Base-by-base conservation (phyloP, 805 yeast genomes). In the Brettanomyces bruxellensis region DNA sequence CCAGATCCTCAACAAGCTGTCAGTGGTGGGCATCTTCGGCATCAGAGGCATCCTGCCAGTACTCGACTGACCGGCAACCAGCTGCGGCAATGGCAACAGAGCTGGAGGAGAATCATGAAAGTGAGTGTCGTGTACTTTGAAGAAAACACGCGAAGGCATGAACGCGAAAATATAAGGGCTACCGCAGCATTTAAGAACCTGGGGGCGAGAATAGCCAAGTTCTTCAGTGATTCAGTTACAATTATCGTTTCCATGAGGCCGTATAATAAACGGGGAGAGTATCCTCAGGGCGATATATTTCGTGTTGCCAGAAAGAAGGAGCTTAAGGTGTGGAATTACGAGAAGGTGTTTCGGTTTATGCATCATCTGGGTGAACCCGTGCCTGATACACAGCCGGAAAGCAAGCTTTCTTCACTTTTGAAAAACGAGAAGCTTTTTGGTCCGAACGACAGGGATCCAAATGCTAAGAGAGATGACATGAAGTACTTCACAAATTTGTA, bases 371-470 rank as follows among this genome's bases (percentile, higher is more conserved):
- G 78, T 43, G 79, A 57, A 45, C 57, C 64, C 11, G 49, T 59
- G 14, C 60, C 60, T 3, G 60, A 57, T 25, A 54, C 52, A 1
- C 48, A 50, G 30, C 41, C 51, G 38, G 52, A 55, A n/a, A 54
- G 47, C 13, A 60, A 60, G 38, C 65, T 83, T 41, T 74, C 83
- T 3, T 77, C 82, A 43, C 70, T 91, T 51, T 72, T 91, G 55
- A 80, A 81, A 51, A 89, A 87, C 58, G 99, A 93, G 59, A 86
- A 86, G 57, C 65, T 86, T 12, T 81, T 78, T 60, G 97, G 96
- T 11, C 85, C 95, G 0, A 76, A 83, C 35, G 97, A 90, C 62
- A 76, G 95, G 53, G 96, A 90, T 61, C 93, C 95, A 11, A 75
- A 72, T 51, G 93, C 95, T 2, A 80, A 75, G 53, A 71, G 96